A percentile compares a stretch with the other conserved stretches of the same genome.
Conservation (phyloP, 257 asterid species). For the Gardenia jasminoides region DNA sequence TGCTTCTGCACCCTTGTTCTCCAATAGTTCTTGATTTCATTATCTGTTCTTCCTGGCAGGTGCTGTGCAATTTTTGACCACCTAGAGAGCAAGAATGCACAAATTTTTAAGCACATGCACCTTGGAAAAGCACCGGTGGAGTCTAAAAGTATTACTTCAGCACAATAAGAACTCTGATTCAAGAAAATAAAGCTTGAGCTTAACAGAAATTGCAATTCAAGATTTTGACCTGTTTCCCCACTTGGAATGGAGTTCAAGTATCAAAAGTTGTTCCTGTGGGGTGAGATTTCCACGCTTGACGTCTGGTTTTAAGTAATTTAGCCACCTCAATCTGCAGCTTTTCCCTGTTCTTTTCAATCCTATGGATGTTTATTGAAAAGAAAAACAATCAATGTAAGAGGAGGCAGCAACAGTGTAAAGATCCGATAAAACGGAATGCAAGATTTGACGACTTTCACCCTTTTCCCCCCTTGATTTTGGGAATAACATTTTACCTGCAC, state of each 20-base stretch:
- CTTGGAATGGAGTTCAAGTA: conserved; percentile 85
- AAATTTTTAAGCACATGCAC: neutral
- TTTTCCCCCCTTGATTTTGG: too few relatives aligned
- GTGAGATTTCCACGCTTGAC: conserved; percentile 73
- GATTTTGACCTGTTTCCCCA: conserved; percentile 70
- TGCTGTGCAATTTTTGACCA: conserved; percentile 85
- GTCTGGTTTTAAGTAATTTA: conserved; percentile 83
- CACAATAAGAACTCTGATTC: neutral
- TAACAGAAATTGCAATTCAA: neutral
- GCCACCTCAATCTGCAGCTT: conserved; percentile 87
- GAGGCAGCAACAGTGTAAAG: neutral
- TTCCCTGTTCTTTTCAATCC: conserved; percentile 89
- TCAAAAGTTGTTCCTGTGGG: conserved; percentile 71
- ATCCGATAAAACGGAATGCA: neutral
- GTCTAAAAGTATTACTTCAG: neutral
- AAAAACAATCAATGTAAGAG: neutral
- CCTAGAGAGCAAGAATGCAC: conserved; percentile 28
- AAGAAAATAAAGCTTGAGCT: neutral
- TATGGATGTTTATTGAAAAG: conserved; percentile 13
- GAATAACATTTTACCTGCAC: conserved; percentile 47
- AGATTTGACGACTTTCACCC: neutral
- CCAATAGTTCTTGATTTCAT: conserved; percentile 90
- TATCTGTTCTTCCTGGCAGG: conserved; percentile 83
- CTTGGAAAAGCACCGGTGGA: too few relatives aligned
- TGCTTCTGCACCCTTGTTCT: conserved; percentile 88